Evolutionary conservation across 176 grass and related monocot genomes (phyloP).

Genomic region (Triticum monococcum): DNA sequence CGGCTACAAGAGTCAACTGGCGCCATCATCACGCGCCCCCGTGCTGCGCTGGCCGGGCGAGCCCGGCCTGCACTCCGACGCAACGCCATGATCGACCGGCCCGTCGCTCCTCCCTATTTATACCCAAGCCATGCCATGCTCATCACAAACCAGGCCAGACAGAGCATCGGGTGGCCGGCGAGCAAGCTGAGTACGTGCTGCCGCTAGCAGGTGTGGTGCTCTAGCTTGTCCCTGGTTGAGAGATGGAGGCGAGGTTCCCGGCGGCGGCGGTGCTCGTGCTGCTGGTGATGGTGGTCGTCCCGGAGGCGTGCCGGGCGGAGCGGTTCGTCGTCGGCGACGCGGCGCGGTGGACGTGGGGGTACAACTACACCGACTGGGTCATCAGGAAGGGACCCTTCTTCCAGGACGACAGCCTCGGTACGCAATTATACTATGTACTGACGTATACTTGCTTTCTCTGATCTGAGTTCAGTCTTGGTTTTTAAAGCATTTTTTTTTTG

Average conservation of each 20-base stretch:
- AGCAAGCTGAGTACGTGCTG: not conserved
- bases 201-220: too few relatives aligned
- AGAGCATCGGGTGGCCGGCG: not conserved
- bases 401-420: constrained; percentile 69
- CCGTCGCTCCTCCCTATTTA: constrained; percentile 10
- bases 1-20: not conserved
- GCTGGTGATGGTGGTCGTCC: constrained; percentile 8
- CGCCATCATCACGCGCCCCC: constrained; percentile 28
- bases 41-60: not conserved
- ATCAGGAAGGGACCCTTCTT: constrained; percentile 76
- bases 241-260: not conserved
- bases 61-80: not conserved
- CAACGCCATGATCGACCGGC: not conserved
- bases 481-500: not conserved
- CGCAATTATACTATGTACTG: too few relatives aligned
- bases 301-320: constrained; percentile 29
- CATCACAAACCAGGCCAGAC: not conserved
- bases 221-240: not conserved
- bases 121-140: constrained; percentile 11
- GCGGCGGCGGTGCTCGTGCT: not conserved
- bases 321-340: constrained; percentile 76
- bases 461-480: too few relatives aligned
- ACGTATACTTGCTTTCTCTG: not conserved
- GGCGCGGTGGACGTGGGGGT: constrained; percentile 82
- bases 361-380: constrained; percentile 95